Evolutionary conservation across 1,284 basidiomycete genomes (phyloP), one percentile per base, ranked within the genome.

Genomic region (Gymnopus androsaceus): DNA sequence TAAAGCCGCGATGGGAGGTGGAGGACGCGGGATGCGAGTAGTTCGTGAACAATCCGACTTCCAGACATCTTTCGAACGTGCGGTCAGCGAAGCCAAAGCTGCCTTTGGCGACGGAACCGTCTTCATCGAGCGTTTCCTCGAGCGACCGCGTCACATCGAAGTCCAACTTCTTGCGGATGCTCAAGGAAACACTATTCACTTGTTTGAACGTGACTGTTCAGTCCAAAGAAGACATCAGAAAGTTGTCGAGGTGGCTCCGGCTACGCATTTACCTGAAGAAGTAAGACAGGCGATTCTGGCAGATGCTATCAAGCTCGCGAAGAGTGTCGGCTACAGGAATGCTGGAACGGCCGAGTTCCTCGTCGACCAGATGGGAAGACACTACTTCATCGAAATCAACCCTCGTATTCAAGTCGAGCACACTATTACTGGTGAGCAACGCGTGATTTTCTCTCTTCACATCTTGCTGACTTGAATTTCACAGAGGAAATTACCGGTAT

Each of bases 341-440:
- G 96, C 96, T 49, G 96, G 96, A 66, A 99, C 96, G 33, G 95
- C 93, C 45, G 95, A 98, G 75, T 96, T 97, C 81, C 80, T 98
- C 68, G 94, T 98, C 61, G 96, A 98, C 75, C 91, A 95, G 72
- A 85, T 92, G 80, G 92, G 90, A 67, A 84, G 95, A 62, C 94
- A 97, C 75, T 98, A 98, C 77, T 98, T 99, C 76, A 98, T 99
- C 69, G 96, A 99, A 74, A 98, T 95, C 67, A 97, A 96, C 75
- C 94, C 95, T 44, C 94, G 95, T 79, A 97, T 98, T 67, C 95
- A 98, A 74, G 95, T 98, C 74, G 95, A 98, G 72, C 95, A 98
- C 77, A 98, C 96, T 42, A 95, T 95, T 70, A 95, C 94, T 62
- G 92, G 92, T 91, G 62, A 56, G 82, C 69, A 15, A 23, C 56